Evolutionary conservation across 2,329 filamentous ascomycete genomes (phyloP).

Genomic region (Alternaria ethzedia): DNA sequence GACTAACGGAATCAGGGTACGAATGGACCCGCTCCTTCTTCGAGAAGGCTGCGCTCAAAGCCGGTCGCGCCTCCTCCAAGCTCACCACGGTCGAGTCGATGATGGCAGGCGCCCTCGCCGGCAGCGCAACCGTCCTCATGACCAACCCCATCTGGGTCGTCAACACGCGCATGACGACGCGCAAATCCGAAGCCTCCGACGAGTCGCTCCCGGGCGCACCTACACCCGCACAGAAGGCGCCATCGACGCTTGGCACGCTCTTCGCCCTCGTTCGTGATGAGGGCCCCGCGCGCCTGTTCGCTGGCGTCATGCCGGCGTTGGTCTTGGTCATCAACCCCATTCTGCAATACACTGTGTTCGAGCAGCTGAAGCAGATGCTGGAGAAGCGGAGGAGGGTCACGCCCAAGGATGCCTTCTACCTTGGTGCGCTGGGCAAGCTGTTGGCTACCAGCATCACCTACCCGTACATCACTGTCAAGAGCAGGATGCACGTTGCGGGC

Average conservation of each 20-base stretch:
- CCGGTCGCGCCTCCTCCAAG: slow-evolving; percentile 77
- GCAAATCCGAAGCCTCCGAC: slow-evolving; percentile 65
- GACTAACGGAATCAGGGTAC: slow-evolving; percentile 66
- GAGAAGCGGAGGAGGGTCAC: slow-evolving; percentile 81
- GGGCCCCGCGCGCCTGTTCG: slow-evolving; percentile 83
- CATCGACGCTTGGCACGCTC: slow-evolving; percentile 81
- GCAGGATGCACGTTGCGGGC: slow-evolving; percentile 90
- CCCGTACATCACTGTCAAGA: slow-evolving; percentile 99
- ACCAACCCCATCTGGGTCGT: slow-evolving; percentile 99
- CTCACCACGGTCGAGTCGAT: slow-evolving; percentile 93
- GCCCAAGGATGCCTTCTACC: slow-evolving; percentile 84
- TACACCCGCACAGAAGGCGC: slow-evolving; percentile 63
- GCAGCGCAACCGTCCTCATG: slow-evolving; percentile 89
- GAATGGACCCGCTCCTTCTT: slow-evolving; percentile 94
- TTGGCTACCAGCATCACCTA: slow-evolving; percentile 94
- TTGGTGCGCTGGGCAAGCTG: slow-evolving; percentile 92
- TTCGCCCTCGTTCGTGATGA: slow-evolving; percentile 81
- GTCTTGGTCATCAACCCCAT: slow-evolving; percentile 98
- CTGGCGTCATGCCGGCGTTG: slow-evolving; percentile 89
- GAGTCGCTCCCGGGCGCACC: slow-evolving; percentile 49
- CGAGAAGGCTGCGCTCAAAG: slow-evolving; percentile 73
- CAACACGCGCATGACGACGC: slow-evolving; percentile 97
- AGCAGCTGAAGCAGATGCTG: slow-evolving; percentile 92
- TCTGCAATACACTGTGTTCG: slow-evolving; percentile 97
- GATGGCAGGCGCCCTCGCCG: slow-evolving; percentile 91